Conservation (phyloP, 805 yeast species). For the Kuraishia piskuri region DNA sequence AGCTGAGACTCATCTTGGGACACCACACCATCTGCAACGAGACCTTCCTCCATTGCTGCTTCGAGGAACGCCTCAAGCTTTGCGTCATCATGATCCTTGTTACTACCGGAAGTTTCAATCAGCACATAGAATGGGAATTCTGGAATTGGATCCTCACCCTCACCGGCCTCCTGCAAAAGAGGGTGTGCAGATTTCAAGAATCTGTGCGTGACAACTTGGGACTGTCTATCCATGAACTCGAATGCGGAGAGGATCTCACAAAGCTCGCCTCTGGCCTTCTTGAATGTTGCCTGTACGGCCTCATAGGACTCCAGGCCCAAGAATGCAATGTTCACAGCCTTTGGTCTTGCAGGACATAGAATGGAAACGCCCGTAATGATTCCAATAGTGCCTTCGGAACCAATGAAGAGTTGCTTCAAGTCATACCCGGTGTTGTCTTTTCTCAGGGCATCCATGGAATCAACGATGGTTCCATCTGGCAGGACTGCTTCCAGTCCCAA, state of each 20-base stretch:
- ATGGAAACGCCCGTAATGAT: slow-evolving; percentile 85
- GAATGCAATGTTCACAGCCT: slow-evolving; percentile 79
- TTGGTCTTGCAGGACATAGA: slow-evolving; percentile 83
- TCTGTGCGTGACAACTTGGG: slow-evolving; percentile 54
- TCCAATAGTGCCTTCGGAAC: slow-evolving; percentile 91
- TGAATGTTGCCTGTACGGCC: slow-evolving; percentile 76
- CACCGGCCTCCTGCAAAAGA: slow-evolving; percentile 43
- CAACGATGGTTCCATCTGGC: slow-evolving; percentile 76
- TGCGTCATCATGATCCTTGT: slow-evolving; percentile 86
- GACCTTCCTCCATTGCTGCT: slow-evolving; percentile 71
- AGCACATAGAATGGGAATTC: slow-evolving; percentile 84
- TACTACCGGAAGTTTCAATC: slow-evolving; percentile 95
- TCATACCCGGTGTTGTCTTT: slow-evolving; percentile 96
- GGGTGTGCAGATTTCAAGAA: slow-evolving; percentile 66
- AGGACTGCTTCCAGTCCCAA: slow-evolving; percentile 89
- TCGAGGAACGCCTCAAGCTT: slow-evolving; percentile 84
- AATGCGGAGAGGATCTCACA: slow-evolving; percentile 86
- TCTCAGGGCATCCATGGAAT: slow-evolving; percentile 77
- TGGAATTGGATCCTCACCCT: slow-evolving; percentile 20
- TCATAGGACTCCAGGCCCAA: slow-evolving; percentile 76
- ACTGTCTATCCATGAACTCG: slow-evolving; percentile 82
- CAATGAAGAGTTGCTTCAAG: slow-evolving; percentile 85
- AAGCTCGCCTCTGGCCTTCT: slow-evolving; percentile 67
- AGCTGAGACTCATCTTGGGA: slow-evolving; percentile 93
- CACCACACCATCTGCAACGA: slow-evolving; percentile 87